Evolutionary conservation across 495 filamentous ascomycete genomes (phyloP).

Genomic region (Margaritispora aquatica): DNA sequence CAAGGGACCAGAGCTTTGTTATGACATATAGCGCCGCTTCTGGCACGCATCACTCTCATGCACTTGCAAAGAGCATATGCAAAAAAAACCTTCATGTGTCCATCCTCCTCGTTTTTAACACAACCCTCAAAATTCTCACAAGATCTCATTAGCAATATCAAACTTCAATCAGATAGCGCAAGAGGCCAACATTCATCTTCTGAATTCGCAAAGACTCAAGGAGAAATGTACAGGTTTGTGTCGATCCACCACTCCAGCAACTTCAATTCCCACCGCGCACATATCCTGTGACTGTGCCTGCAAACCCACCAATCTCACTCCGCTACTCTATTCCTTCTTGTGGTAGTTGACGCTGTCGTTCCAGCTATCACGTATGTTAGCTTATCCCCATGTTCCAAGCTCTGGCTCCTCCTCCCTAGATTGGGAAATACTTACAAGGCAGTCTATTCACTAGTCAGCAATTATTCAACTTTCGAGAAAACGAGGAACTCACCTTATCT

Average conservation of each 20-base stretch:
- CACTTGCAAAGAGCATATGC: too few relatives aligned
- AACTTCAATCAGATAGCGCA: too few relatives aligned
- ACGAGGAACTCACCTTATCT: conserved; percentile 64
- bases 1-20: too few relatives aligned
- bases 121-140: too few relatives aligned
- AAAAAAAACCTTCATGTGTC: too few relatives aligned
- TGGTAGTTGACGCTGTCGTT: conserved; percentile 93
- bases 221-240: conserved; percentile 22
- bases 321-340: conserved; percentile 44
- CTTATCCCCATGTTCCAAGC: neutral
- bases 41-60: too few relatives aligned
- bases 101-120: too few relatives aligned
- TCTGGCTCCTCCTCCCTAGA: neutral
- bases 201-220: conserved; percentile 17
- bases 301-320: neutral
- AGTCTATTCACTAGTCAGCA: conserved; percentile 41
- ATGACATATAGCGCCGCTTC: too few relatives aligned
- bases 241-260: neutral
- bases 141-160: too few relatives aligned
- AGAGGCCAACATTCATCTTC: neutral
- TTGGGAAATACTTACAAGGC: conserved; percentile 53
- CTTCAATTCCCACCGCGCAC: neutral
- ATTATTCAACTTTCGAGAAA: neutral
- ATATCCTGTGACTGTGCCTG: neutral
- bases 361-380: conserved; percentile 58